Evolutionary conservation across 495 filamentous ascomycete genomes (phyloP).

Genomic region (Hypomontagnella submonticulosa): DNA sequence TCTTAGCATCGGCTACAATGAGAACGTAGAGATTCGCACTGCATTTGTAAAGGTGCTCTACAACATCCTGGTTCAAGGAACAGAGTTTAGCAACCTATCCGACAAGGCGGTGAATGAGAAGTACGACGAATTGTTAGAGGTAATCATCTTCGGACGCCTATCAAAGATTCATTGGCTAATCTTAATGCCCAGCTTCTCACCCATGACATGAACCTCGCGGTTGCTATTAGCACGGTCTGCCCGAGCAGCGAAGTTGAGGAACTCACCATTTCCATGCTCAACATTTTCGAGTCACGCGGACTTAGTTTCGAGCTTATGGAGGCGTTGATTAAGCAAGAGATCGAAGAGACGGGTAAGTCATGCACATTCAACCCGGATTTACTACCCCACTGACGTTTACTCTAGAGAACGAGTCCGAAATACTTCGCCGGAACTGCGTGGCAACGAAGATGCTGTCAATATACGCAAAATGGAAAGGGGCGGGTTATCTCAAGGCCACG

Average conservation of each 20-base stretch:
- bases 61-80: conserved; percentile 73
- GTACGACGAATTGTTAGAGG: conserved; percentile 69
- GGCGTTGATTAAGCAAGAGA: conserved; percentile 71
- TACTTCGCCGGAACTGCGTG: conserved; percentile 71
- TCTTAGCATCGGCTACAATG: conserved; percentile 72
- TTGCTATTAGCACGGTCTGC: conserved; percentile 70
- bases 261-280: conserved; percentile 70
- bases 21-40: conserved; percentile 72
- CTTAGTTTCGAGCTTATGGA: conserved; percentile 68
- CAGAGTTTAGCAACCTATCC: conserved; percentile 72
- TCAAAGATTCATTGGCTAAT: conserved; percentile 9
- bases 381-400: conserved; percentile 9
- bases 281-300: conserved; percentile 73
- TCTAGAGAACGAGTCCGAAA: conserved; percentile 70
- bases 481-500: conserved; percentile 68
- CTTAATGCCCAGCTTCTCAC: conserved; percentile 61
- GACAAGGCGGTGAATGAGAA: conserved; percentile 72
- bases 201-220: conserved; percentile 67
- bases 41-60: conserved; percentile 74
- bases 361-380: not conserved
- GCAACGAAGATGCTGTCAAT: conserved; percentile 75
- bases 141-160: conserved; percentile 39
- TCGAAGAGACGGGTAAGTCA: conserved; percentile 66
- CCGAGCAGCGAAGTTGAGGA: conserved; percentile 74
- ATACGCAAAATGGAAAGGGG: conserved; percentile 75